Percentiles rank a stretch among this genome's conserved stretches.
phyloP scores from a whole-genome alignment of 768 basidiomycete genomes.

The Boletales sp. region DNA sequence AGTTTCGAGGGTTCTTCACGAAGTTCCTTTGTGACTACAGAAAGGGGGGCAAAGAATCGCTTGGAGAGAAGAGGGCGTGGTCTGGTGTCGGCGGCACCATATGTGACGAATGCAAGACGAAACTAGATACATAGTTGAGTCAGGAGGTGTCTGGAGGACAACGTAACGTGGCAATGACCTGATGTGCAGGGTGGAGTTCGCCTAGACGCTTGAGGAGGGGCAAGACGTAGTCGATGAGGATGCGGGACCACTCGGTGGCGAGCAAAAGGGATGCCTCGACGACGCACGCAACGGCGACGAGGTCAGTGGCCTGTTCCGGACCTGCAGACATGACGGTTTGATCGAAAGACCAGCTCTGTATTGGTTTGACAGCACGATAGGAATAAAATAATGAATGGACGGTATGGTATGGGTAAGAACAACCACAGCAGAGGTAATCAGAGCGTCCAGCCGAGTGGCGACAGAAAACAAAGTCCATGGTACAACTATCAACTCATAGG shows the following conservation, averaged over 20 bases:
- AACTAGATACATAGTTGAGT: slow-evolving; percentile 21
- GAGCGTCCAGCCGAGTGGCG: slow-evolving; percentile 1
- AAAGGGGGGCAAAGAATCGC: slow-evolving; percentile 51
- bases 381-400: slow-evolving; percentile 15
- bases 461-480: slow-evolving; percentile 8
- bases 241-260: slow-evolving; percentile 46
- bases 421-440: background rate
- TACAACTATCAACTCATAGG: slow-evolving; percentile 12
- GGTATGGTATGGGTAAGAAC: slow-evolving; percentile 6
- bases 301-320: slow-evolving; percentile 21
- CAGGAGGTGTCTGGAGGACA: background rate
- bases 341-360: background rate
- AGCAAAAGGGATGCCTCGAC: slow-evolving; percentile 59
- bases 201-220: slow-evolving; percentile 50
- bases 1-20: slow-evolving; percentile 44
- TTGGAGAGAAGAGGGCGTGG: slow-evolving; percentile 56
- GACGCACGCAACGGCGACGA: slow-evolving; percentile 53
- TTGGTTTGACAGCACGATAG: background rate
- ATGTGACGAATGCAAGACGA: slow-evolving; percentile 55
- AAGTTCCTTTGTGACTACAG: slow-evolving; percentile 41
- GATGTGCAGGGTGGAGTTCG: slow-evolving; percentile 39
- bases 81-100: slow-evolving; percentile 54
- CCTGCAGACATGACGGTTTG: slow-evolving; percentile 16
- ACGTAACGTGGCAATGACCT: slow-evolving; percentile 27
- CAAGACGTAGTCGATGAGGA: slow-evolving; percentile 46